Evolutionary conservation across 768 basidiomycete genomes (phyloP).

Genomic region (Suillus discolor): DNA sequence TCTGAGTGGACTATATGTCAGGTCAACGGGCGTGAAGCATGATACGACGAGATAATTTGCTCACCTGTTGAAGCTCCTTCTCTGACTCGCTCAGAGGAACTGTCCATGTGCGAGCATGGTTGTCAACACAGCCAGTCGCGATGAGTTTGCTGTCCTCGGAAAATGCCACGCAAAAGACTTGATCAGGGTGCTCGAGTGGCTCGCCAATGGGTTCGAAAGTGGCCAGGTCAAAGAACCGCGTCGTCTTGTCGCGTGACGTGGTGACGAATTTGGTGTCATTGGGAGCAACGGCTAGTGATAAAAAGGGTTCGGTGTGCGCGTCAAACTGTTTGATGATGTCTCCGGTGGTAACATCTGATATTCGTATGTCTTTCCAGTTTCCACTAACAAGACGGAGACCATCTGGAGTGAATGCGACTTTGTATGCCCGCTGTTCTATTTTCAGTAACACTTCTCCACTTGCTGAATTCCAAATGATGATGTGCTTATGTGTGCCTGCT

Average conservation of each 20-base stretch:
- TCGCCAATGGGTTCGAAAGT: neutral
- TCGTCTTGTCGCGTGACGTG: neutral
- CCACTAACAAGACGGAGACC: neutral
- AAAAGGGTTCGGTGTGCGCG: neutral
- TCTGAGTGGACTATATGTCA: neutral
- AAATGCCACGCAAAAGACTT: rapidly evolving
- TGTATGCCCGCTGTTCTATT: neutral
- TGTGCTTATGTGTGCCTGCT: conserved; percentile 9
- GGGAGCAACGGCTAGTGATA: neutral
- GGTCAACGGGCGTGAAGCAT: neutral
- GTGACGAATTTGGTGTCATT: neutral
- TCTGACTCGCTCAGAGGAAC: neutral
- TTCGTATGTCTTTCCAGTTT: neutral
- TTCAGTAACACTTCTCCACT: neutral
- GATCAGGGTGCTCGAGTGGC: neutral
- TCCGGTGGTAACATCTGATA: neutral
- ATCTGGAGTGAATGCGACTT: neutral
- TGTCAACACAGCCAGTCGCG: neutral
- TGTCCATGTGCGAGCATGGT: neutral
- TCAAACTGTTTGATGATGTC: neutral
- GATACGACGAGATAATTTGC: neutral
- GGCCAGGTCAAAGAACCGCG: neutral
- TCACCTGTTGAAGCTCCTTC: neutral
- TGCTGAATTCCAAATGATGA: neutral
- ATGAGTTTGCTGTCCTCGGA: neutral